These are phyloP conservation scores for Mycoemilia scoparia DNA, from an alignment of 192 early-diverging fungal species.

Conservation along the genomic window DNA sequence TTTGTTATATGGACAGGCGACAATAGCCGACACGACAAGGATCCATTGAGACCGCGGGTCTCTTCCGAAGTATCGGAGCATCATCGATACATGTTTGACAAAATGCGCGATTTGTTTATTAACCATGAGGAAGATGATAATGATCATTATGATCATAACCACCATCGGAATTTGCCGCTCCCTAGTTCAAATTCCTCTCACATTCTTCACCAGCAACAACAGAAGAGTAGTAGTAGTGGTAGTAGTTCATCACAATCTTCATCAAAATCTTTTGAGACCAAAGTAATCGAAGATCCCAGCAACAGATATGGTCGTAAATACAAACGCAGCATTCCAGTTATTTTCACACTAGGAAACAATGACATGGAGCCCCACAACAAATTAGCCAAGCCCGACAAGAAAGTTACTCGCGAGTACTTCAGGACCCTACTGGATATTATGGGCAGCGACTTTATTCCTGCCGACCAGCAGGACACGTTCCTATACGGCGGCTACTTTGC, in stretches of 20 bases:
- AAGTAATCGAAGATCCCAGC: too few relatives aligned
- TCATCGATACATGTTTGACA: conserved; percentile 27
- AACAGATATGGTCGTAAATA: too few relatives aligned
- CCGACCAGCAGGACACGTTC: conserved; percentile 38
- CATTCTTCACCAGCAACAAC: too few relatives aligned
- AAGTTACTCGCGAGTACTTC: conserved; percentile 30
- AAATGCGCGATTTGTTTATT: conserved; percentile 29
- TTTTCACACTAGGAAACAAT: conserved; percentile 43
- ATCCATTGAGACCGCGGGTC: conserved; percentile 39
- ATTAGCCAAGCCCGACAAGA: conserved; percentile 23
- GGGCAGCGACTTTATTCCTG: conserved; percentile 38
- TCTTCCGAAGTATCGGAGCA: conserved; percentile 38
- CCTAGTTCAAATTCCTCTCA: too few relatives aligned
- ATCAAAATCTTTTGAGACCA: too few relatives aligned
- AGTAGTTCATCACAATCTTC: too few relatives aligned
- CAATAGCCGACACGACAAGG: conserved; percentile 51
- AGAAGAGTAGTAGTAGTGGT: too few relatives aligned
- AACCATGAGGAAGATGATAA: background rate
- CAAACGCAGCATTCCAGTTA: conserved; percentile 5
- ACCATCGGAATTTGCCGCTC: too few relatives aligned
- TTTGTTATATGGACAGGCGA: conserved; percentile 62
- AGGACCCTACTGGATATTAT: conserved; percentile 31
- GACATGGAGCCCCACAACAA: conserved; percentile 56
- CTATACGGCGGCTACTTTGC: conserved; percentile 49
- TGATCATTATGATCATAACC: too few relatives aligned